A percentile compares a stretch with the other conserved stretches of the same genome.
Evolutionary conservation across 345 rosid species (phyloP).

Genomic region (Reutealis trisperma): DNA sequence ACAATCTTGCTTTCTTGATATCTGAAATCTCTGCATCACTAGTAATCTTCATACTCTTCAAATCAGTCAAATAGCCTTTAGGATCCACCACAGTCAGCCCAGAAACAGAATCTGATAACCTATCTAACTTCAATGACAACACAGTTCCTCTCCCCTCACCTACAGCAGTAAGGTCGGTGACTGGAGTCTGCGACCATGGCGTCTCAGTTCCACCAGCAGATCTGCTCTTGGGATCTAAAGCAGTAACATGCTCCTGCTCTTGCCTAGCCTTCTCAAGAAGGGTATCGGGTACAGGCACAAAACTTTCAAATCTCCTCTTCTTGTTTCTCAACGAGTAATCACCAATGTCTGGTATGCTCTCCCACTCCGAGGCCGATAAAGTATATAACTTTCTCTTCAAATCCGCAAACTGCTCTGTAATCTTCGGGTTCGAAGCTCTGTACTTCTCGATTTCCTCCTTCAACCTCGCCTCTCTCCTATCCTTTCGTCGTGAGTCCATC

Average conservation of each 20-base stretch:
- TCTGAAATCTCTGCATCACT: slow-evolving; percentile 94
- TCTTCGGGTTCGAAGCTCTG: slow-evolving; percentile 85
- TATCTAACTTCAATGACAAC: slow-evolving; percentile 81
- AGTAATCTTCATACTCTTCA: slow-evolving; percentile 93
- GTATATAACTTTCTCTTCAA: slow-evolving; percentile 80
- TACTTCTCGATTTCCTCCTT: slow-evolving; percentile 92
- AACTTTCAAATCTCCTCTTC: slow-evolving; percentile 90
- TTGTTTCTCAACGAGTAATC: slow-evolving; percentile 84
- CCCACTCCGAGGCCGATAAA: slow-evolving; percentile 77
- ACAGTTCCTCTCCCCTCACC: slow-evolving; percentile 98
- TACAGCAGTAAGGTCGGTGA: slow-evolving; percentile 87
- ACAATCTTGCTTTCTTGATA: slow-evolving; percentile 86
- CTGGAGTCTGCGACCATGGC: slow-evolving; percentile 85
- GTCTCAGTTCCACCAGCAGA: slow-evolving; percentile 82
- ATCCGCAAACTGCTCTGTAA: slow-evolving; percentile 91
- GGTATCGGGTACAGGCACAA: slow-evolving; percentile 87
- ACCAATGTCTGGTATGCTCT: slow-evolving; percentile 88
- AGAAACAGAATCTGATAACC: slow-evolving; percentile 80
- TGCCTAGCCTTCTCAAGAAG: slow-evolving; percentile 92
- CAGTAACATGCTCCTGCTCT: slow-evolving; percentile 92
- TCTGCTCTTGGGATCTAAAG: slow-evolving; percentile 86
- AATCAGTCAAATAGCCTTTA: slow-evolving; percentile 83
- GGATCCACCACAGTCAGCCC: slow-evolving; percentile 96
- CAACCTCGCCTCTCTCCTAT: slow-evolving; percentile 76
- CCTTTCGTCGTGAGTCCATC: slow-evolving; percentile 92